Evolutionary conservation across 768 basidiomycete species (phyloP), one percentile per base, ranked within the genome.

Genomic region (Kwoniella heveanensis): DNA sequence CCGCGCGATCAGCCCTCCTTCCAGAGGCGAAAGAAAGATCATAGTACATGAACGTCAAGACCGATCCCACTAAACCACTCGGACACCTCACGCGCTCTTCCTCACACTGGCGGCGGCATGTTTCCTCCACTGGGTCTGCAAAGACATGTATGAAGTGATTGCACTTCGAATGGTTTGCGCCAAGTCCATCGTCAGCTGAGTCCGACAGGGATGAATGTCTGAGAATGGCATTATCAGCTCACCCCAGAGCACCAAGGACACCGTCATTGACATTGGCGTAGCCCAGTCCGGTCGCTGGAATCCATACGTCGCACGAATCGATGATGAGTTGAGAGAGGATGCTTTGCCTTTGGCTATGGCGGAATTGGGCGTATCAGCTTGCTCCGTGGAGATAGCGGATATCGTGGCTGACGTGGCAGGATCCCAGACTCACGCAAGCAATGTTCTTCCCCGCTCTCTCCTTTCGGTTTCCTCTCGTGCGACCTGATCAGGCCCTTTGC

Each of bases 291-390:
- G 88, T 88, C 7, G 92, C 90, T 5, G 96, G 96, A 71, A 94
- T 87, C 87, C 89, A 94, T 62, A 92, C 80, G 77, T 99, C 96
- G 62, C 93, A 83, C 21, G 86, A 74, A 78, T 99, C 96, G 63
- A 90, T 87, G 58, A 88, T 81, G 70, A 98, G 85, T 80, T 98
- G 96, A 67, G 86, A 85, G 27, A 88, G 86, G 29, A 87, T 84
- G 5, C 85, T 86, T 51, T 84, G 83, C 51, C 87, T 86, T 72
- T 88, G 84, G 46, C 81, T 80, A 54, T 32, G 12, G 29, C 21
- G 26, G 2, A 10, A 19, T 32, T 19, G 30, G 30, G 10, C 13
- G 27, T 24, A 47, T 64, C 62, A 63, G 63, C 60, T 37, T 86
- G 60, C 87, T 88, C 15, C 47, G 46, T 27, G 7, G 13, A 22